These are phyloP conservation scores for Candida hungchunana DNA, from an alignment of 805 yeast genomes.

Conservation along the genomic window DNA sequence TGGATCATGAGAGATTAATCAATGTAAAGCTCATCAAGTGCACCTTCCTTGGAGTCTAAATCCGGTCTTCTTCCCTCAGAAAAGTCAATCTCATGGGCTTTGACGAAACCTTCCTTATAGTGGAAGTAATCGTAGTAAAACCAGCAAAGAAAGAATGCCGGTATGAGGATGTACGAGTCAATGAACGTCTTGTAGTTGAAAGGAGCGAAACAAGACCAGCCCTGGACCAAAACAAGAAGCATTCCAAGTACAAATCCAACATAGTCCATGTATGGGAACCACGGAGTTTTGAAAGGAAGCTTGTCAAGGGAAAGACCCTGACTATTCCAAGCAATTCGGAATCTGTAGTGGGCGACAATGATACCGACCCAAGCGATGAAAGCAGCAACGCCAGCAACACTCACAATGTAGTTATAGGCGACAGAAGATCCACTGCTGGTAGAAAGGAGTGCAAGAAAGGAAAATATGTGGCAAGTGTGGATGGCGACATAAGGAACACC, in stretches of 20 bases:
- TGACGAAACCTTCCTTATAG: conserved; percentile 37
- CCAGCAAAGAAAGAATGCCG: conserved; percentile 47
- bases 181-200: conserved; percentile 45
- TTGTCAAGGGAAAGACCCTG: conserved; percentile 61
- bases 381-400: conserved; percentile 71
- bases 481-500: conserved; percentile 71
- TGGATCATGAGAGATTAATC: not conserved
- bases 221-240: conserved; percentile 41
- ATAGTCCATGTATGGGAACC: conserved; percentile 39
- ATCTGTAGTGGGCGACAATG: conserved; percentile 57
- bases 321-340: conserved; percentile 55
- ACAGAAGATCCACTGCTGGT: conserved; percentile 45
- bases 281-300: conserved; percentile 66
- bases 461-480: conserved; percentile 51
- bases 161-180: conserved; percentile 61
- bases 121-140: conserved; percentile 36
- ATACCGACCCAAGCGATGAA: conserved; percentile 69
- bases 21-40: too few species aligned
- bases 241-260: conserved; percentile 35
- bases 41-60: conserved; percentile 19
- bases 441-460: conserved; percentile 55
- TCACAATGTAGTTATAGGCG: conserved; percentile 68
- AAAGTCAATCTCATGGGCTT: conserved; percentile 42
- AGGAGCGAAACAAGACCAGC: conserved; percentile 47
- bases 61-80: conserved; percentile 45